Evolutionary conservation across 1,284 basidiomycete genomes (phyloP).

Genomic region (Ganoderma lucidum): DNA sequence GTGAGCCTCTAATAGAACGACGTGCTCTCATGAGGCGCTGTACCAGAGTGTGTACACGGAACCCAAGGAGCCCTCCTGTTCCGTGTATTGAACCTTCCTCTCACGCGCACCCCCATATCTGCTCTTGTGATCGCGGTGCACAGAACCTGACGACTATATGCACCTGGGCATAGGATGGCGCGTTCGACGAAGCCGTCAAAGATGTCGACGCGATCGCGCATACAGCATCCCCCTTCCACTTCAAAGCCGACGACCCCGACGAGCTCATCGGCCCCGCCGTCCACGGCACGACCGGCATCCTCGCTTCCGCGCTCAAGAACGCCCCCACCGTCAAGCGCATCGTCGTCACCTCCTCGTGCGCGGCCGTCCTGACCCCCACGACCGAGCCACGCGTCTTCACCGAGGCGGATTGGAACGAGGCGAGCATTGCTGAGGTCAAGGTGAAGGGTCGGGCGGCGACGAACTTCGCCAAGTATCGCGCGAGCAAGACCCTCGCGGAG

Average conservation of each 20-base stretch:
- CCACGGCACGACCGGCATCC: slow-evolving; percentile 33
- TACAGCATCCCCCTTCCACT: slow-evolving; percentile 53
- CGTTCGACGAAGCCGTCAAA: slow-evolving; percentile 52
- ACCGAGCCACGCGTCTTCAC: slow-evolving; percentile 37
- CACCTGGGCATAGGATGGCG: slow-evolving; percentile 41
- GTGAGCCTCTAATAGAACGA: neutral
- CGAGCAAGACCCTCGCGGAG: slow-evolving; percentile 77
- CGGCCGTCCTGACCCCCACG: slow-evolving; percentile 44
- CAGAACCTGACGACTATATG: neutral
- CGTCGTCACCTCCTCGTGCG: slow-evolving; percentile 68
- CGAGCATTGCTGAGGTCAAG: slow-evolving; percentile 56
- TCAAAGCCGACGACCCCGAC: slow-evolving; percentile 43
- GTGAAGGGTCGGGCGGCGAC: slow-evolving; percentile 57
- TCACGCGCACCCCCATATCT: neutral
- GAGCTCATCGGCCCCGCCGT: slow-evolving; percentile 44
- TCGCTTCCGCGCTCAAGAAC: slow-evolving; percentile 32
- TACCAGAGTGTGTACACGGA: neutral
- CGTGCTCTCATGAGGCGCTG: neutral
- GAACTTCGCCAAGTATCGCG: slow-evolving; percentile 55
- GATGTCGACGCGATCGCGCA: slow-evolving; percentile 53
- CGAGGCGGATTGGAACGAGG: slow-evolving; percentile 71
- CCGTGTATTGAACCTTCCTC: neutral
- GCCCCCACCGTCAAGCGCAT: slow-evolving; percentile 65
- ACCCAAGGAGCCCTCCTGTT: neutral
- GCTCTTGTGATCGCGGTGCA: neutral